Percentiles rank a stretch among this genome's conserved stretches.
These are phyloP conservation scores for Orbilia oligospora DNA, from an alignment of 2,329 filamentous ascomycete genomes.

Conservation along the genomic window DNA sequence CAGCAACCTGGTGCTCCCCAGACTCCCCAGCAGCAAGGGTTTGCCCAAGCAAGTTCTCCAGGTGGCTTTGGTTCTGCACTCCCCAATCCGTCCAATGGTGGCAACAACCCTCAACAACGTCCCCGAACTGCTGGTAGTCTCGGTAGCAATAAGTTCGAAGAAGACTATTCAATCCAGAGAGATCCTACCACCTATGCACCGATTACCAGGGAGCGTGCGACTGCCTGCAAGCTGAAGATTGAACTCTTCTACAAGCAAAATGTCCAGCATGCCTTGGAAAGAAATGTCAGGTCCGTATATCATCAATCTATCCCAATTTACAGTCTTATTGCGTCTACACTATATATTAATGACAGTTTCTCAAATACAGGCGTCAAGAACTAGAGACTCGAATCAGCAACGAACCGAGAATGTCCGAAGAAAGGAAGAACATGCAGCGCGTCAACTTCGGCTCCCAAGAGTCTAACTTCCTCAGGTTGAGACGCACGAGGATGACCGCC, in stretches of 20 bases:
- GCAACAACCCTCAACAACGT: slow-evolving; percentile 74
- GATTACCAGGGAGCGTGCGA: slow-evolving; percentile 80
- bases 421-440: slow-evolving; percentile 86
- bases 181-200: slow-evolving; percentile 80
- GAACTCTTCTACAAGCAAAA: slow-evolving; percentile 97
- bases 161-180: slow-evolving; percentile 78
- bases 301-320: neutral
- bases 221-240: slow-evolving; percentile 76
- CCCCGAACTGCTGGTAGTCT: slow-evolving; percentile 89
- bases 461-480: slow-evolving; percentile 91
- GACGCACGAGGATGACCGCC: slow-evolving; percentile 91
- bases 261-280: slow-evolving; percentile 93
- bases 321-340: neutral
- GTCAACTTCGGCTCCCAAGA: slow-evolving; percentile 88
- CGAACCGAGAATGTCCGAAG: slow-evolving; percentile 78
- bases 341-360: neutral
- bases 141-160: slow-evolving; percentile 87
- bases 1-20: slow-evolving; percentile 76
- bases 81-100: slow-evolving; percentile 69
- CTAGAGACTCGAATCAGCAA: slow-evolving; percentile 83
- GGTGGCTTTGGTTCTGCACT: slow-evolving; percentile 75
- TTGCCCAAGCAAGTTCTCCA: slow-evolving; percentile 83
- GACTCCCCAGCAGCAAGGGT: slow-evolving; percentile 94
- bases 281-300: slow-evolving; percentile 84
- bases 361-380: slow-evolving; percentile 81